Evolutionary conservation across 1,284 basidiomycete species (phyloP), one percentile per base, ranked within the genome.

Genomic region (Grifola frondosa): DNA sequence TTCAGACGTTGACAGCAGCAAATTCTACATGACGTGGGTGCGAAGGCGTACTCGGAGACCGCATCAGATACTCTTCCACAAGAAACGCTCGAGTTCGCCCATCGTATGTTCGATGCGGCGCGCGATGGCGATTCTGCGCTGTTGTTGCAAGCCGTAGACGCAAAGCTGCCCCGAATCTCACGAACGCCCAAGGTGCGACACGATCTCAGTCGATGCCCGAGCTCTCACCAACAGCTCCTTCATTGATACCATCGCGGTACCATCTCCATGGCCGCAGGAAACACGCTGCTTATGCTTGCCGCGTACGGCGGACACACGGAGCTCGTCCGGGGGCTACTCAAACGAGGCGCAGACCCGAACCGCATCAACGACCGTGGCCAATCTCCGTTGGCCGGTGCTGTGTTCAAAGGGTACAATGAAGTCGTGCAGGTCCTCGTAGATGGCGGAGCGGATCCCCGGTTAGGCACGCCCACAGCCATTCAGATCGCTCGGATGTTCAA

Each of bases 251-350:
- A 32, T n/a, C 7, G 35, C 36, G 12, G 10, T 23, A n/a, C 13
- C 25, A n/a, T 23, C 16, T 26, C 16, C 16, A 19, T 33, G 12
- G 20, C 13, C 20, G 15, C 53, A 79, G 87, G 88, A 15, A 88
- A 90, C 59, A 86, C 84, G 3, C 69, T 91, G 6, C 71, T 93
- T 45, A 93, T 93, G 88, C 77, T 92, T 30, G 83, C 87, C 3
- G 76, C 88, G 3, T 93, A 93, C 61, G 80, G 84, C 30, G 88
- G 89, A 1, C 87, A 91, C 52, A 59, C 68, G 1, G 67, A 72
- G 1, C 76, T 88, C 15, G 73, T 81, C 1, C 64, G 65, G 30
- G 69, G 68, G 7, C 71, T 91, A 19, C 60, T 89, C 29, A 52
- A 61, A 6, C 70, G 74, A 21, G 77, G 78, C 1, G 86, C 78